These are phyloP conservation scores for Erythrophleum ivorense DNA, from an alignment of 331 rosid genomes.

Conservation along the genomic window DNA sequence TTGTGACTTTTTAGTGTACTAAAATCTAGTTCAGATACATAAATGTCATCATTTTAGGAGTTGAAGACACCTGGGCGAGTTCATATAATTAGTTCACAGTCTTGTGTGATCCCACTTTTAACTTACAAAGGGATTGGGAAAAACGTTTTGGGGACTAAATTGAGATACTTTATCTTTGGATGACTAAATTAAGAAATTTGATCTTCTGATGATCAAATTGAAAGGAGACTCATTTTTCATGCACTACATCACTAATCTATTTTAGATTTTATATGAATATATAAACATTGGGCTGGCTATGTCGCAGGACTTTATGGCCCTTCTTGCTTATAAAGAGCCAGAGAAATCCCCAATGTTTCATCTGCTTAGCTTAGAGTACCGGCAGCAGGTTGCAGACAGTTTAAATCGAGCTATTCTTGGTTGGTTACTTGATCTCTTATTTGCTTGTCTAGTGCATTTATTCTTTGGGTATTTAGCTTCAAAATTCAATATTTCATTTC, in stretches of 20 bases:
- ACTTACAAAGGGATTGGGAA: background rate
- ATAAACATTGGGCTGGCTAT: slow-evolving; percentile 24
- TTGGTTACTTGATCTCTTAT: slow-evolving; percentile 53
- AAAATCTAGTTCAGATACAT: background rate
- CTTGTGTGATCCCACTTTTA: background rate
- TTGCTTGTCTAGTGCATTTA: slow-evolving; percentile 9
- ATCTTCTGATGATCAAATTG: background rate
- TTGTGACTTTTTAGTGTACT: background rate
- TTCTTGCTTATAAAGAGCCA: slow-evolving; percentile 91
- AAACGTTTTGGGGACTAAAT: background rate
- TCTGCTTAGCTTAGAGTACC: slow-evolving; percentile 76
- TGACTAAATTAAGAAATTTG: background rate
- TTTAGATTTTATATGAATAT: background rate
- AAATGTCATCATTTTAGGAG: background rate
- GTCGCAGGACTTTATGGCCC: slow-evolving; percentile 79
- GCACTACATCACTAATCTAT: background rate
- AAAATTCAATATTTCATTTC: slow-evolving; percentile 23
- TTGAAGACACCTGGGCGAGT: background rate
- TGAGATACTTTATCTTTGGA: background rate
- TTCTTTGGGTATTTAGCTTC: background rate
- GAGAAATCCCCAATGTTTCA: slow-evolving; percentile 91
- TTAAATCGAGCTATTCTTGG: slow-evolving; percentile 90
- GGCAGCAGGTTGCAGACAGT: slow-evolving; percentile 84
- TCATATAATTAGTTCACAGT: background rate
- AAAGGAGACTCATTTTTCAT: background rate